Conservation (phyloP, 345 rosid genomes). For the Draba incana region DNA sequence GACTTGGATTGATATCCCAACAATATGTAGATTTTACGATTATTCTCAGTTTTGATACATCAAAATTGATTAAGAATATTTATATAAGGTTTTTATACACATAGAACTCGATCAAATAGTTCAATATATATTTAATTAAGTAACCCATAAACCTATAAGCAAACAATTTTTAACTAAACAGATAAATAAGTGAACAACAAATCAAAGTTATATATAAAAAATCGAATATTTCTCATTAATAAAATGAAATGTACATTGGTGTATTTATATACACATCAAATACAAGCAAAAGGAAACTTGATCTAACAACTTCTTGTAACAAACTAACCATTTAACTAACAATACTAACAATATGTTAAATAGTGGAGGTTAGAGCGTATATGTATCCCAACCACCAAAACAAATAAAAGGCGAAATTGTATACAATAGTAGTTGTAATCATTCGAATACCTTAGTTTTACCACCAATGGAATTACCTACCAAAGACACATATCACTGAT, state of each 20-base stretch:
- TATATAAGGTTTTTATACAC: no score
- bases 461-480: constrained; percentile 6
- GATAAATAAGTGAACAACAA: neutral
- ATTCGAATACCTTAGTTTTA: constrained; percentile 12
- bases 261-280: no score
- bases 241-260: no score
- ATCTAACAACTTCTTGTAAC: no score
- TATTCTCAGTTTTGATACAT: neutral
- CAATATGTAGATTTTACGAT: neutral
- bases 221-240: neutral
- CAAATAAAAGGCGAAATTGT: neutral
- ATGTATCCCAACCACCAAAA: constrained; percentile 41
- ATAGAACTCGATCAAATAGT: neutral
- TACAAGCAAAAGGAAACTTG: no score
- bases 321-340: no score
- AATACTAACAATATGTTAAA: no score
- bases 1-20: no score
- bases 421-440: neutral
- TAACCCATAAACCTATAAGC: no score
- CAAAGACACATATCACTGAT: constrained; percentile 8
- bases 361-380: constrained; percentile 40
- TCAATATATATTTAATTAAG: no score
- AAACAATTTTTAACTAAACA: neutral
- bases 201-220: neutral
- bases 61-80: no score